Evolutionary conservation across 805 yeast species (phyloP).

Genomic region (Maudiozyma serrabonitensis): DNA sequence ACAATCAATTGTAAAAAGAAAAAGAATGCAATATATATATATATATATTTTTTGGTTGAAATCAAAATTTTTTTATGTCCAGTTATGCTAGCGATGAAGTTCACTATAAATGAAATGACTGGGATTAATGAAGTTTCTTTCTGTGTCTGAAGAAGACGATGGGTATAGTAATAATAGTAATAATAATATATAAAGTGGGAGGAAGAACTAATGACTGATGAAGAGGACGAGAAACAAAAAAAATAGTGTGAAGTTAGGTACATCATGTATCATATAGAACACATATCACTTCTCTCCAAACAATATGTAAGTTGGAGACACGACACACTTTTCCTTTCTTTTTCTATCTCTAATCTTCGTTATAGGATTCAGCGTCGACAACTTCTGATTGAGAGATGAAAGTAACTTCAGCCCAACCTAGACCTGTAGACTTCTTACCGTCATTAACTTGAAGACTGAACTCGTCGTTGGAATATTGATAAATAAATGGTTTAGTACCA

Average conservation of each 20-base stretch:
- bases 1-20: background rate
- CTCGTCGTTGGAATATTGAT: constrained; percentile 67
- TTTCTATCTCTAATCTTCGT: background rate
- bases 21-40: background rate
- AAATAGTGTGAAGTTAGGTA: too few relatives aligned
- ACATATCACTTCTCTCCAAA: too few relatives aligned
- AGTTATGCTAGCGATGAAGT: background rate
- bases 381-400: constrained; percentile 27
- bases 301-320: background rate
- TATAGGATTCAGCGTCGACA: constrained; percentile 3
- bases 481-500: constrained; percentile 94
- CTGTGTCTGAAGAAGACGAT: background rate
- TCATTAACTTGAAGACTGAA: constrained; percentile 18
- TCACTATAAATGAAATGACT: background rate
- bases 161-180: background rate
- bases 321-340: background rate
- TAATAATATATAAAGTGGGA: background rate
- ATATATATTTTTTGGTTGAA: background rate
- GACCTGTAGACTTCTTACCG: constrained; percentile 16
- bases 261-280: too few relatives aligned
- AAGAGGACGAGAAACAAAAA: background rate
- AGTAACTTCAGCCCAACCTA: constrained; percentile 28
- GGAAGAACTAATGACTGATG: background rate
- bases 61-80: background rate
- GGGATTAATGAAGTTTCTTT: too few relatives aligned